Evolutionary conservation across 352 stramenopile species (phyloP), one percentile per base, ranked within the genome.

Genomic region (Phytophthora multivora): DNA sequence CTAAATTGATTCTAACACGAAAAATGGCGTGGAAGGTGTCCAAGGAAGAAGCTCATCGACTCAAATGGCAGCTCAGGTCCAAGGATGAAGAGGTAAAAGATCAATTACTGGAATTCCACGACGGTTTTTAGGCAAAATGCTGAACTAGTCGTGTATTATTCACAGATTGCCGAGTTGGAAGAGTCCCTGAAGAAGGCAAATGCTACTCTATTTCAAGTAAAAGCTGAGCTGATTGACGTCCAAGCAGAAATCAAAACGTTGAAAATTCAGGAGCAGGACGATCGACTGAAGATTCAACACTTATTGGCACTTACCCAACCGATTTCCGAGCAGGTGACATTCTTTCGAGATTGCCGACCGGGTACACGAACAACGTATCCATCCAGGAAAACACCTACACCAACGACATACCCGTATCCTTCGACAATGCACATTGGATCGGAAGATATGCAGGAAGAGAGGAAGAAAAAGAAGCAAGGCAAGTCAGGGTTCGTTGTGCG

Each of bases 221-320:
- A 89, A 38, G 66, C 84, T 16, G 66, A 91, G 50, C 66, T 86
- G 11, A 77, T 94, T 28, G 75, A 86, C 47, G 54, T 92, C 3
- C 69, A 88, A 33, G 66, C 77, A 0, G 69, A 93, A 50, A 91
- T 86, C 59, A 79, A 90, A 38, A 58, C 63, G 38, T 66, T 95
- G 19, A 88, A 83, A 16, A 73, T 91, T 33, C 88, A 93, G 36
- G 84, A 95, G 48, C 58, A 78, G 7, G 74, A 89, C 33, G 86
- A 97, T 51, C 65, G 86, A 13, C 69, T 79, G 31, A 91, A 93
- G 45, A 93, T 96, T 57, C 85, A 93, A 60, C 82, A 93, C 19
- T 61, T 97, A 36, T 69, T 97, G 35, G 70, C 74, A 39, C 73
- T 96, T 18, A 95, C 89, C 23, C 80, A 96, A 56, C 89, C 89